Conservation (phyloP, 2,329 filamentous ascomycete species). For the Phialophora tarda region DNA sequence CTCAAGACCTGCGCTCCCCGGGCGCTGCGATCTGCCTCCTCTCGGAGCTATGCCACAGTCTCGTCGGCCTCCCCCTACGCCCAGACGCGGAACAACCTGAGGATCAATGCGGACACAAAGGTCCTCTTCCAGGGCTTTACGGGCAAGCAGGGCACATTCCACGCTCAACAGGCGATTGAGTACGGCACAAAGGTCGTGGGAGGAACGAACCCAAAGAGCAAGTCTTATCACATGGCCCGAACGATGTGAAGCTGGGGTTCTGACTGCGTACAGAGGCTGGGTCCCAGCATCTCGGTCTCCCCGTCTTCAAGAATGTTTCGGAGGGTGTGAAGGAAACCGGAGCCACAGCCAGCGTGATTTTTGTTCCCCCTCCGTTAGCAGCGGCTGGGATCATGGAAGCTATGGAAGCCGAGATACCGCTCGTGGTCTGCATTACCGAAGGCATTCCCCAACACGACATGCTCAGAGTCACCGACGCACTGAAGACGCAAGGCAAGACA, state of each 20-base stretch:
- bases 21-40: conserved; percentile 62
- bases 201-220: conserved; percentile 98
- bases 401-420: conserved; percentile 86
- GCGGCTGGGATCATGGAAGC: conserved; percentile 97
- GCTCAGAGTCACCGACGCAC: conserved; percentile 75
- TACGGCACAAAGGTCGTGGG: conserved; percentile 98
- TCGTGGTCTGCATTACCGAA: conserved; percentile 73
- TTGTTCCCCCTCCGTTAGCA: conserved; percentile 88
- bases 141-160: conserved; percentile 63
- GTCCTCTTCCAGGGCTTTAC: conserved; percentile 84
- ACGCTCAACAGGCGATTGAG: conserved; percentile 96
- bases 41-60: conserved; percentile 74
- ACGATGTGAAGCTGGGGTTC: conserved; percentile 2
- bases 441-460: conserved; percentile 47
- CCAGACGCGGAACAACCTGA: conserved; percentile 77
- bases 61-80: conserved; percentile 67
- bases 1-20: conserved; percentile 74
- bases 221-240: neutral
- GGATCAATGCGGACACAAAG: conserved; percentile 91
- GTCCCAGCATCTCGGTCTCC: conserved; percentile 82
- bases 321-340: conserved; percentile 90
- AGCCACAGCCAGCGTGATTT: conserved; percentile 90
- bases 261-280: conserved; percentile 62
- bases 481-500: conserved; percentile 97
- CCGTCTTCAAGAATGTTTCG: conserved; percentile 87